Evolutionary conservation across 2,329 filamentous ascomycete genomes (phyloP).

Genomic region (Aspergillus sp.): DNA sequence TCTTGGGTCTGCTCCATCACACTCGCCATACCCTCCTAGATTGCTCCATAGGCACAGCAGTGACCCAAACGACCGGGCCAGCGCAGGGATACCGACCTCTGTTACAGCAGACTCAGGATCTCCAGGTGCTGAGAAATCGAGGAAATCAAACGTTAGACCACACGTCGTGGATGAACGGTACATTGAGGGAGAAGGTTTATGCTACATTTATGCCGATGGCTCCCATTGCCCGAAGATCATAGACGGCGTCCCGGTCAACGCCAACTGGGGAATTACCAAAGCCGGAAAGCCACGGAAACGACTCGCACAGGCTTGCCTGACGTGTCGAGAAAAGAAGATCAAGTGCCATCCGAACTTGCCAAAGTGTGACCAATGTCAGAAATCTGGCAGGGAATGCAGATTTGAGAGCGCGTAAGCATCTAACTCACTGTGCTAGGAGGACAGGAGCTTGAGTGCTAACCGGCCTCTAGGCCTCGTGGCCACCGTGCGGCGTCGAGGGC

Average conservation of each 20-base stretch:
- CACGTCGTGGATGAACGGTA: conserved; percentile 48
- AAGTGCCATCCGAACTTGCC: conserved; percentile 90
- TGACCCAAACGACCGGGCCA: conserved; percentile 21
- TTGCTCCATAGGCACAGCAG: conserved; percentile 25
- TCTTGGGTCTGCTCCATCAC: conserved; percentile 26
- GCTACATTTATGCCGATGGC: conserved; percentile 85
- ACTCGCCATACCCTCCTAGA: conserved; percentile 25
- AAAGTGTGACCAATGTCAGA: conserved; percentile 89
- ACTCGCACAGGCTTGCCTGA: conserved; percentile 88
- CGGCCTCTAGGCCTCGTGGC: conserved; percentile 37
- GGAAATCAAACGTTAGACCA: conserved; percentile 29
- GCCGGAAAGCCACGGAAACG: conserved; percentile 91
- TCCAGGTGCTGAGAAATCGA: conserved; percentile 15
- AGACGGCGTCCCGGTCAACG: conserved; percentile 84
- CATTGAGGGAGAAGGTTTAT: conserved; percentile 76
- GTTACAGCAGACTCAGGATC: conserved; percentile 6
- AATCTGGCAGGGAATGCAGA: conserved; percentile 83
- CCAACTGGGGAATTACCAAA: conserved; percentile 92
- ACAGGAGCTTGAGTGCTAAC: neutral
- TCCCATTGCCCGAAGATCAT: conserved; percentile 81
- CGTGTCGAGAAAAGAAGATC: conserved; percentile 96
- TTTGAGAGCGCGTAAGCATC: conserved; percentile 80
- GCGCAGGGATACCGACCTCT: conserved; percentile 15
- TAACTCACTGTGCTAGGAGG: neutral
- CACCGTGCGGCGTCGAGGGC: conserved; percentile 34